phyloP scores from a whole-genome alignment of 2,329 filamentous ascomycete genomes.

The Ilyonectria robusta region DNA sequence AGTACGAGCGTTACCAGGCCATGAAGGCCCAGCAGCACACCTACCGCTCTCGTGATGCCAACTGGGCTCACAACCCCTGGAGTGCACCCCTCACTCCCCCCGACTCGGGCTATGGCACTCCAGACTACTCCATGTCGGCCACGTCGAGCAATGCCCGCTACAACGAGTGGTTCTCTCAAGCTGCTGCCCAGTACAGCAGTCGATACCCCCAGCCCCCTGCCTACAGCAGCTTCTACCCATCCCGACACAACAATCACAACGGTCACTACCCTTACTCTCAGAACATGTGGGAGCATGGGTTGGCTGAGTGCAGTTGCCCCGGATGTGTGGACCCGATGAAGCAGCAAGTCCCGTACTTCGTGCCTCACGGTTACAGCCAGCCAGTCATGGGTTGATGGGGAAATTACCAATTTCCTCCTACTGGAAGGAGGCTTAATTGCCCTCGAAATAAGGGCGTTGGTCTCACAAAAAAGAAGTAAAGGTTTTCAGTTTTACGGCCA shows the following conservation, averaged over 20 bases:
- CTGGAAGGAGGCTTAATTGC: slow-evolving; percentile 38
- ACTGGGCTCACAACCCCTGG: slow-evolving; percentile 63
- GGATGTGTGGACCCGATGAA: slow-evolving; percentile 63
- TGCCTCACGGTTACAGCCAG: slow-evolving; percentile 65
- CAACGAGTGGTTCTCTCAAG: slow-evolving; percentile 70
- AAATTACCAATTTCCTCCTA: slow-evolving; percentile 29
- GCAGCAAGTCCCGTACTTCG: slow-evolving; percentile 64
- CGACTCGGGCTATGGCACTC: slow-evolving; percentile 74
- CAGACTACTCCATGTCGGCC: slow-evolving; percentile 70
- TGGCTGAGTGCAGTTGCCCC: slow-evolving; percentile 65
- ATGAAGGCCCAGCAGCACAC: slow-evolving; percentile 58
- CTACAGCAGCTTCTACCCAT: slow-evolving; percentile 58
- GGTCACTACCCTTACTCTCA: slow-evolving; percentile 62
- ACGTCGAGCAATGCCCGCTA: slow-evolving; percentile 69
- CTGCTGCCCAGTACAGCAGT: slow-evolving; percentile 58
- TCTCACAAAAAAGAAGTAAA: slow-evolving; percentile 46
- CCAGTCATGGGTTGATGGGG: slow-evolving; percentile 66
- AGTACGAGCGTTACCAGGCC: slow-evolving; percentile 65
- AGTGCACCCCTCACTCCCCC: slow-evolving; percentile 69
- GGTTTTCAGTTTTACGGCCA: slow-evolving; percentile 51
- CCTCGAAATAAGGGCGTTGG: slow-evolving; percentile 32
- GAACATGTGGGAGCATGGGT: slow-evolving; percentile 66
- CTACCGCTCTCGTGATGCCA: slow-evolving; percentile 62
- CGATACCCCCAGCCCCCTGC: slow-evolving; percentile 61
- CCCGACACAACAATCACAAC: slow-evolving; percentile 58